These are phyloP conservation scores for Euptelea pleiosperma DNA, from an alignment of 164 flowering plant species.

Conservation along the genomic window DNA sequence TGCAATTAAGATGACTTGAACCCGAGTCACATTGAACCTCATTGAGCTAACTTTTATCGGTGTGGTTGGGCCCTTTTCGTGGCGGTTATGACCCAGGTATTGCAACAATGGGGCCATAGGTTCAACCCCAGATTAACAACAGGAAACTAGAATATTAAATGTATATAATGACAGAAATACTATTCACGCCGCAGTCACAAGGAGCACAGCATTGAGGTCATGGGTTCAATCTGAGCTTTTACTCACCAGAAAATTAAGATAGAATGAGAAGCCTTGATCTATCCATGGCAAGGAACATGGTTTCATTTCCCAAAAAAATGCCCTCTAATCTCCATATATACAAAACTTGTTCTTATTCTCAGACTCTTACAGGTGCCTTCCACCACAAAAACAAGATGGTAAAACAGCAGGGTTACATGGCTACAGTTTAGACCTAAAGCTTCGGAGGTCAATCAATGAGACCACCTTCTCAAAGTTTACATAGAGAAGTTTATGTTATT, in stretches of 20 bases:
- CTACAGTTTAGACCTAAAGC: background rate
- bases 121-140: no score
- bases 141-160: no score
- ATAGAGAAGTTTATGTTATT: background rate
- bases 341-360: conserved; percentile 9
- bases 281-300: background rate
- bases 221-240: conserved; percentile 2
- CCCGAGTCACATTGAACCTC: no score
- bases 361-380: background rate
- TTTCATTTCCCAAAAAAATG: background rate
- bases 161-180: no score
- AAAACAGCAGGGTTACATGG: background rate
- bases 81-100: no score
- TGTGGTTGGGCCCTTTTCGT: no score
- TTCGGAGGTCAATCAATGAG: background rate
- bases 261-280: no score
- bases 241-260: conserved; percentile 4
- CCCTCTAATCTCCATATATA: conserved; percentile 9
- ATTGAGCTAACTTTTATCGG: no score
- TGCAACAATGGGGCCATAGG: no score
- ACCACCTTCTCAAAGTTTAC: conserved; percentile 6
- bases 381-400: conserved; percentile 11
- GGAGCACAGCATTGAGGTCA: no score
- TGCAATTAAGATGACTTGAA: no score
- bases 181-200: no score